phyloP scores from a whole-genome alignment of 768 basidiomycete genomes.

The Amanita phalloides region DNA sequence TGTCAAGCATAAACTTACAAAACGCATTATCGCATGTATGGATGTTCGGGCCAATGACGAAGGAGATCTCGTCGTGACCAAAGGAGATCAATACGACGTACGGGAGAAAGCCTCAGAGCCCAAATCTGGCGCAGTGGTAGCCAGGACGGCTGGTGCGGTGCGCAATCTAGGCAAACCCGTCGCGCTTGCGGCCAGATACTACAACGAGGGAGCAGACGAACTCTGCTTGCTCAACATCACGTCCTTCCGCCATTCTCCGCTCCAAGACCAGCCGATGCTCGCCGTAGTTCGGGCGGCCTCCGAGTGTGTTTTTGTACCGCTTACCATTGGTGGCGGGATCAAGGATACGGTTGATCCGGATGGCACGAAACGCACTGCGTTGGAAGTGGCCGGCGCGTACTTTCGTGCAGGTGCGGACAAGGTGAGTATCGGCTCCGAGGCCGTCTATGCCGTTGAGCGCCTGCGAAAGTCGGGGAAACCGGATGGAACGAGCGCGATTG shows the following conservation, averaged over 20 bases:
- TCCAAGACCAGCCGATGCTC: slow-evolving; percentile 97
- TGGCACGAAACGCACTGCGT: slow-evolving; percentile 73
- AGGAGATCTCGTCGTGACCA: slow-evolving; percentile 97
- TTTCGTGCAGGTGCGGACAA: slow-evolving; percentile 98
- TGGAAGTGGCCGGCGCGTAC: slow-evolving; percentile 93
- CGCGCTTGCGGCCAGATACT: slow-evolving; percentile 81
- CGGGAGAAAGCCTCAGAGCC: slow-evolving; percentile 53
- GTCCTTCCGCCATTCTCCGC: slow-evolving; percentile 93
- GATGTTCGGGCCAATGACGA: slow-evolving; percentile 94
- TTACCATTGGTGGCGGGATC: slow-evolving; percentile 98
- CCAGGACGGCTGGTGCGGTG: slow-evolving; percentile 60
- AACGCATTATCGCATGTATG: slow-evolving; percentile 93
- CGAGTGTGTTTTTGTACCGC: slow-evolving; percentile 87
- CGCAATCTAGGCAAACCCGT: slow-evolving; percentile 98
- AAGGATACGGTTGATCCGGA: slow-evolving; percentile 95
- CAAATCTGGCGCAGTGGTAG: slow-evolving; percentile 14
- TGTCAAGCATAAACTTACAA: slow-evolving; percentile 64
- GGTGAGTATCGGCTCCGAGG: slow-evolving; percentile 94
- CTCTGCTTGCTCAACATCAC: slow-evolving; percentile 98
- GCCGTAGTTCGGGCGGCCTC: slow-evolving; percentile 88
- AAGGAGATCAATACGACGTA: slow-evolving; percentile 98
- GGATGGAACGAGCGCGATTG: slow-evolving; percentile 80
- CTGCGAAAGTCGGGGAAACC: slow-evolving; percentile 42
- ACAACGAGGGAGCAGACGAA: slow-evolving; percentile 84
- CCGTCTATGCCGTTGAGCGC: slow-evolving; percentile 88